Base-by-base conservation (phyloP, 306 rosid genomes). In the Canavalia gladiata region DNA sequence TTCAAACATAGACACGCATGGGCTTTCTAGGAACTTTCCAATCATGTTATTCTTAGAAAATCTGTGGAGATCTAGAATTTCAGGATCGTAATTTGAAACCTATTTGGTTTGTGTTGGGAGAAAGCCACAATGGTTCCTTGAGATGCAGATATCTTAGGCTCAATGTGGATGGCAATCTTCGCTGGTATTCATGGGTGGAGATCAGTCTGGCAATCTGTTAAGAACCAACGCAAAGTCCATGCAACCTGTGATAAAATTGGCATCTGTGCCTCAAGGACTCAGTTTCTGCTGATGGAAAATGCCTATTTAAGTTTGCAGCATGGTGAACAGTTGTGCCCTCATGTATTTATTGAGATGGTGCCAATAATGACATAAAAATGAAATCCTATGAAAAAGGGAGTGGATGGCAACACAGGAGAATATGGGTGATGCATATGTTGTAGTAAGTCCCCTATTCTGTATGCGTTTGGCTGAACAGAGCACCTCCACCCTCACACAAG, bases 161-260 rank as follows among this genome's bases (percentile, higher is more conserved):
- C 2, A 90, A 92, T 70, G 84, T 77, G 51, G 97, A 92, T 83
- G 97, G 97, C 42, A 90, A 92, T 87, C 88, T 92, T 30, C 86
- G 97, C n/a, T 75, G 90, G 35, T 90, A 89, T 80, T 92, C 97
- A 2, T 92, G 97, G 97, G n/a, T 92, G 97, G 97, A 85, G 70
- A 75, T 34, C 89, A 2, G 94, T 90, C 51, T 92, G 97, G 94
- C 93, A 87, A 69, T 94, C 93, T 66, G 91, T 90, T 50, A 88
- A 90, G 84, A 90, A 90, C 79, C 97, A 89, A 71, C 90, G 97
- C 87, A 81, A 84, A 46, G 97, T 92, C 37, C 90, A 90, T 55
- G 97, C 93, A 25, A 87, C 91, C n/a, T 92, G 97, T 80, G 91
- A 90, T 46, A 74, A 78, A 68, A 84, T 12, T 34, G 97, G 94